These are phyloP conservation scores for Pleurotus sapidus DNA, from an alignment of 768 basidiomycete genomes.

Conservation along the genomic window DNA sequence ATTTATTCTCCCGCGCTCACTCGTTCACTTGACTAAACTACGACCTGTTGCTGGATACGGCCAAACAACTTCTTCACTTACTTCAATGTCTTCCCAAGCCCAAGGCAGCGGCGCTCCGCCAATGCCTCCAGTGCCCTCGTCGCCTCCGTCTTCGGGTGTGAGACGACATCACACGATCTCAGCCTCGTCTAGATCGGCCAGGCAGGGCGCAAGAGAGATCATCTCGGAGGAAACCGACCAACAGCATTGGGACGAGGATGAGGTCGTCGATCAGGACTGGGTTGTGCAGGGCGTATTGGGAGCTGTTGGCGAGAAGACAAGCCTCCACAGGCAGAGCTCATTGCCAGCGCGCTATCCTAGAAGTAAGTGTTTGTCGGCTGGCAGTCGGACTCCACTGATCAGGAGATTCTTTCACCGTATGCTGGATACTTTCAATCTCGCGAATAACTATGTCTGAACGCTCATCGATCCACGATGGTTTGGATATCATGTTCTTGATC, in stretches of 20 bases:
- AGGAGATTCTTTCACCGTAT: not conserved
- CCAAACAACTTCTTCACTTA: constrained; percentile 11
- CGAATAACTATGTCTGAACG: constrained; percentile 13
- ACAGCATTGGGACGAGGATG: constrained; percentile 69
- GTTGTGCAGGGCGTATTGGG: constrained; percentile 65
- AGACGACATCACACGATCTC: constrained; percentile 84
- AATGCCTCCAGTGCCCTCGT: constrained; percentile 36
- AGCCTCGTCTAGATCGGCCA: constrained; percentile 62
- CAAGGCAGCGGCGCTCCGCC: constrained; percentile 22
- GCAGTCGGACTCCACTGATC: constrained; percentile 6
- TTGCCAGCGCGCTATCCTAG: constrained; percentile 80
- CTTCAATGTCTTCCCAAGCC: constrained; percentile 29
- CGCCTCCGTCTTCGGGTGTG: constrained; percentile 49
- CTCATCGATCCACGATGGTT: not conserved
- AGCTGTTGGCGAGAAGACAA: constrained; percentile 80
- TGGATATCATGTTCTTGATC: constrained; percentile 12
- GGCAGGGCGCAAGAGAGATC: constrained; percentile 56
- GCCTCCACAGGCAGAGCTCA: constrained; percentile 77
- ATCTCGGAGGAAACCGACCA: constrained; percentile 65
- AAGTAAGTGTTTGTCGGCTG: constrained; percentile 37
- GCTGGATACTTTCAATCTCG: constrained; percentile 12
- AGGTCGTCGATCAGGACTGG: constrained; percentile 79
- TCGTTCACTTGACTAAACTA: not conserved
- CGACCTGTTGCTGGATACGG: constrained; percentile 2
- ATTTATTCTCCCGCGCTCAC: not conserved